These are phyloP conservation scores for Misopates orontium DNA, from an alignment of 257 asterid genomes.

Conservation along the genomic window DNA sequence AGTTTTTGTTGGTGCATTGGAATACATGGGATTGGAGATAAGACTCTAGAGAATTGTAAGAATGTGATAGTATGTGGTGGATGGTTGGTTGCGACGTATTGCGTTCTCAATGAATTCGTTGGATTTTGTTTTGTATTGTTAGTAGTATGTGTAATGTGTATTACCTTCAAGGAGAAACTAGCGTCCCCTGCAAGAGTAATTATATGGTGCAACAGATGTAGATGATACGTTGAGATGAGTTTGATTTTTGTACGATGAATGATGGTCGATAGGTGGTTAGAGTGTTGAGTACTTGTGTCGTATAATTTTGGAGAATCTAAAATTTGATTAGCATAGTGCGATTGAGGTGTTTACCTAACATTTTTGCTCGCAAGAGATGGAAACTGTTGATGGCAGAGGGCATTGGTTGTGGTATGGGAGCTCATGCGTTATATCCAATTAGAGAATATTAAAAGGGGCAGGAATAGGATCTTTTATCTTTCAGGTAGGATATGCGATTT, in stretches of 20 bases:
- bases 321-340: background rate
- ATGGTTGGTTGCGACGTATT: too few species aligned
- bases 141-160: background rate
- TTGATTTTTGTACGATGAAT: too few species aligned
- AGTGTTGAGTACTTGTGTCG: too few species aligned
- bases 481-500: background rate
- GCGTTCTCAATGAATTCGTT: too few species aligned
- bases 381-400: too few species aligned
- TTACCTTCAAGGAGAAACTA: background rate
- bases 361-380: background rate
- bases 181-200: background rate
- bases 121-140: background rate
- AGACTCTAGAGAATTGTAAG: background rate
- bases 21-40: background rate
- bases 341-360: too few species aligned
- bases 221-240: background rate
- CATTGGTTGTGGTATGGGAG: background rate
- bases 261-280: background rate
- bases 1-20: background rate
- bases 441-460: background rate
- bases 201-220: background rate
- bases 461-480: background rate
- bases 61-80: constrained; percentile 2
- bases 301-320: background rate
- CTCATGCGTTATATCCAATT: background rate